Evolutionary conservation across 352 stramenopile species (phyloP), one percentile per base, ranked within the genome.

Genomic region (Phytophthora chlamydospora): DNA sequence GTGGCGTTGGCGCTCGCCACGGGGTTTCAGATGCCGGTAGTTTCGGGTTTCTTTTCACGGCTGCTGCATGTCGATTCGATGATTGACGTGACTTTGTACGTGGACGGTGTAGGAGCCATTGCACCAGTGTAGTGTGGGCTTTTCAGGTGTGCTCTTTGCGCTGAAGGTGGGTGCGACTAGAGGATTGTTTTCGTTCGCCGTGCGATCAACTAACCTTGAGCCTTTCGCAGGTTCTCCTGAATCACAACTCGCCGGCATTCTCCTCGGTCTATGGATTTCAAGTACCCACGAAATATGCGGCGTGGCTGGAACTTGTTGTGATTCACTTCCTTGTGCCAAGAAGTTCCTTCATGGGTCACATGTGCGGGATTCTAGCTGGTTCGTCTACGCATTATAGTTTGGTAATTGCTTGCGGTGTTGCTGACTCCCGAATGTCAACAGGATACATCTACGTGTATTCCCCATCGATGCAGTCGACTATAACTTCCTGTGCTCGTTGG

Each of bases 281-380:
- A 38, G 76, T 97, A 19, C 87, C 88, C 10, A 93, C 88, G 13
- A 93, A 95, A 66, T 97, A 96, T 47, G 86, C 84, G 0, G 77
- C 90, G 19, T 97, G 91, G 90, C 69, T 96, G 3, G 91, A 97
- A 58, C 75, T 97, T 6, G 71, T 95, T 10, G 64, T 93, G n/a
- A 94, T 96, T 21, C 85, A 95, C 41, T 56, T 93, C n/a, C 63
- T 97, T 16, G 85, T 95, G 1, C 90, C 80, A 5, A 50, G 78
- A 33, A 76, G 82, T 16, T 96, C 89, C 0, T 95, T 97, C 50
- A 68, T 97, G 27, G 88, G 88, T 8, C 89, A 97, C 68, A 79
- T 96, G 68, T 95, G 86, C 35, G 90, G 90, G 11, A 96, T 97
- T 40, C 42, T 96, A 0, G 89, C 88, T 47, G 90, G 90, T 73